phyloP scores from a whole-genome alignment of 768 basidiomycete genomes.

The Lactarius evosmus region DNA sequence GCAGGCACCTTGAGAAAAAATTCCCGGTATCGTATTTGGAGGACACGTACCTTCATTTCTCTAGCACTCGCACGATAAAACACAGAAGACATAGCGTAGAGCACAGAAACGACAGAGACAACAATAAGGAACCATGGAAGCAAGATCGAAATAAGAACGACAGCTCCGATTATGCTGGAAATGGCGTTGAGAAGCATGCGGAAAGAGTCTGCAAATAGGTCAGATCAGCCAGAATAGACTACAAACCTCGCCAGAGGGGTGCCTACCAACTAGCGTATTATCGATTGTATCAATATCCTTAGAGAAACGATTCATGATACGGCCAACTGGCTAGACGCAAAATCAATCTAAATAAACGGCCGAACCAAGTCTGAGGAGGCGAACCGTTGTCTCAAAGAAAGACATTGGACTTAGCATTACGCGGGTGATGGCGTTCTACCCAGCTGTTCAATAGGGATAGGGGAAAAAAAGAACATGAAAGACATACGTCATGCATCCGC shows the following conservation, averaged over 20 bases:
- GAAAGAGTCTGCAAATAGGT: constrained; percentile 49
- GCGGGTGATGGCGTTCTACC: constrained; percentile 56
- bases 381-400: constrained; percentile 83
- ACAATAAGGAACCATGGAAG: constrained; percentile 85
- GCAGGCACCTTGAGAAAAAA: constrained; percentile 12
- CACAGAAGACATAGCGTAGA: constrained; percentile 67
- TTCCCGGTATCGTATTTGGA: background rate
- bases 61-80: constrained; percentile 87
- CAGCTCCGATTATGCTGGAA: constrained; percentile 65
- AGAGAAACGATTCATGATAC: constrained; percentile 88
- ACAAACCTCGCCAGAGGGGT: background rate
- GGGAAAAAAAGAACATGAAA: background rate
- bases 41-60: constrained; percentile 62
- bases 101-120: constrained; percentile 52
- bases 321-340: constrained; percentile 62
- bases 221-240: constrained; percentile 6
- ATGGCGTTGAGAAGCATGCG: constrained; percentile 68
- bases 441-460: background rate
- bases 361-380: constrained; percentile 22
- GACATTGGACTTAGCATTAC: constrained; percentile 85
- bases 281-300: constrained; percentile 86
- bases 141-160: constrained; percentile 74
- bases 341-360: constrained; percentile 23
- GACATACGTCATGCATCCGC: constrained; percentile 53
- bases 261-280: constrained; percentile 57